Evolutionary conservation across 2,329 filamentous ascomycete species (phyloP).

Genomic region (Ilyonectria mors-panacis): DNA sequence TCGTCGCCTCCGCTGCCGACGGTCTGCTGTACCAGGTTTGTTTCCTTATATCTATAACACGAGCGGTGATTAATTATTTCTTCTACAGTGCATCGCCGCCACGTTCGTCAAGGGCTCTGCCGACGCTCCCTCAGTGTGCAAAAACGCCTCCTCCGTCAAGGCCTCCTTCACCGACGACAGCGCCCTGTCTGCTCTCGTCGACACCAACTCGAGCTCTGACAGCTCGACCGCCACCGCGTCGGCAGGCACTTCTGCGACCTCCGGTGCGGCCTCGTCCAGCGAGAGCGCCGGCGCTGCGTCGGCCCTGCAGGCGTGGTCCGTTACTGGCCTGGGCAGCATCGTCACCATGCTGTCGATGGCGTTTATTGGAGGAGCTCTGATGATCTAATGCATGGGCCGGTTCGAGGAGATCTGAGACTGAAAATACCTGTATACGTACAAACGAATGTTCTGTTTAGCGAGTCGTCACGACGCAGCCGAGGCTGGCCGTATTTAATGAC

Average conservation of each 20-base stretch:
- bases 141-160: constrained; percentile 54
- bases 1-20: constrained; percentile 68
- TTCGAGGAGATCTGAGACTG: neutral
- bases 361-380: constrained; percentile 48
- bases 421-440: constrained; percentile 7
- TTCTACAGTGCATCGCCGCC: constrained; percentile 66
- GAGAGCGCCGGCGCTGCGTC: constrained; percentile 44
- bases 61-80: neutral
- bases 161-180: constrained; percentile 52
- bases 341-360: constrained; percentile 49
- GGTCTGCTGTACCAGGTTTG: constrained; percentile 71
- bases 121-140: constrained; percentile 52
- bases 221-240: constrained; percentile 21
- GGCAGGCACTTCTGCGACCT: constrained; percentile 37
- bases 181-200: constrained; percentile 53
- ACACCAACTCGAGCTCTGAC: constrained; percentile 25
- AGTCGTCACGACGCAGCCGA: constrained; percentile 8
- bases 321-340: constrained; percentile 40
- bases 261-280: constrained; percentile 40
- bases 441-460: constrained; percentile 9
- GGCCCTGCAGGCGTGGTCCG: constrained; percentile 43
- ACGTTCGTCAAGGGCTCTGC: constrained; percentile 66
- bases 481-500: neutral
- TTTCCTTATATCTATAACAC: neutral
- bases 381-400: constrained; percentile 42